Evolutionary conservation across 163 green algal species (phyloP).

Genomic region (Chlamydomonas reinhardtii): DNA sequence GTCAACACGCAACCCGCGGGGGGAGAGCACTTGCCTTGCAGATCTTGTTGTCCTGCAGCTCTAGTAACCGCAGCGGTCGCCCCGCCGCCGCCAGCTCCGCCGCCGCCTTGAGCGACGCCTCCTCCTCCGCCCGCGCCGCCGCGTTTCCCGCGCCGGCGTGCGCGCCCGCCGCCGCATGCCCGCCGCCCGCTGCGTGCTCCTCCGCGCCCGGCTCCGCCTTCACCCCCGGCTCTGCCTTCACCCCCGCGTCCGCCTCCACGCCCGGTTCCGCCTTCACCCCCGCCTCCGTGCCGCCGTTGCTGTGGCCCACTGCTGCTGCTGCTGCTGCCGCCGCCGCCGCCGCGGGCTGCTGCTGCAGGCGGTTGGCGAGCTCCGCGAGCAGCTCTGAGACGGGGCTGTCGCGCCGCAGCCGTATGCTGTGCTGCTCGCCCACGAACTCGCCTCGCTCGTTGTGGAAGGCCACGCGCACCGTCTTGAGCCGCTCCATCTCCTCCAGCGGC

Average conservation of each 20-base stretch:
- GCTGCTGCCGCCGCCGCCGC: conserved; percentile 4
- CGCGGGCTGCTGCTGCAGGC: conserved; percentile 67
- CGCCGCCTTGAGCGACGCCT: conserved; percentile 20
- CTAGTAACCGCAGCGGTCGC: conserved; percentile 86
- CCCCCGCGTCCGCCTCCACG: neutral
- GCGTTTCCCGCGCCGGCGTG: neutral
- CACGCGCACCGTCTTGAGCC: conserved; percentile 91
- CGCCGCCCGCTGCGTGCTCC: conserved; percentile 69
- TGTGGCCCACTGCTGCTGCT: neutral
- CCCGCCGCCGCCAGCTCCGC: conserved; percentile 14
- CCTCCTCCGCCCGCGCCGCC: neutral
- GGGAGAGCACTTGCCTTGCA: conserved; percentile 79
- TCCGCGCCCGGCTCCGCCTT: conserved; percentile 56
- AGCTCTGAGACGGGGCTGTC: conserved; percentile 82
- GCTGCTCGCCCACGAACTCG: conserved; percentile 78
- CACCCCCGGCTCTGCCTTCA: neutral
- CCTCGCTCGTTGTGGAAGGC: conserved; percentile 77
- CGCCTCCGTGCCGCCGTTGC: neutral
- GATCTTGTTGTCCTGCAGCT: conserved; percentile 88
- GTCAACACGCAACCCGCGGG: too few species aligned
- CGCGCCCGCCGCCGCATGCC: conserved; percentile 37
- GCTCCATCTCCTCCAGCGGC: conserved; percentile 92
- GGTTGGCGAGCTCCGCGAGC: conserved; percentile 72
- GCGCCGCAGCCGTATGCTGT: conserved; percentile 82
- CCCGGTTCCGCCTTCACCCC: neutral